Evolutionary conservation across 306 rosid species (phyloP), one percentile per base, ranked within the genome.

Genomic region (Arachis hypogaea): DNA sequence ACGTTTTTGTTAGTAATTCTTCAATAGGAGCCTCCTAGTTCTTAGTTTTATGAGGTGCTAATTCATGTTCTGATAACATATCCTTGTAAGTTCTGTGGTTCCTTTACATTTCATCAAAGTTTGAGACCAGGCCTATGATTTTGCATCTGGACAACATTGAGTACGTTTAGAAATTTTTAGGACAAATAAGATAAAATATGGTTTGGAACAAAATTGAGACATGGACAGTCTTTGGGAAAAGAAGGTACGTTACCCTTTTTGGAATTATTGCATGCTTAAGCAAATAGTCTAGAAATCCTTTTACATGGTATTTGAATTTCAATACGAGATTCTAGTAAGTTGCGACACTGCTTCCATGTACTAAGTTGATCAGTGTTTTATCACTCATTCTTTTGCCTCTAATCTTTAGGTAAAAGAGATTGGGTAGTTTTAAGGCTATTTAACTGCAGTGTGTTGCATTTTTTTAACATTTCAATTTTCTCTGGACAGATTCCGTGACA

Each of bases 101-200:
- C 11, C 59, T 49, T 65, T 45, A 66, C 71, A 36, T 11, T 33
- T 42, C 54, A 47, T 66, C 58, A 11, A 47, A 66, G 38, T 66
- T 47, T 49, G 28, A 6, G 45, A 49, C 59, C 11, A 46, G 16
- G 58, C 47, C 43, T 30, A 49, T 5, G 12, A 30, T 52, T 62
- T 41, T 41, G 67, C 28, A 22, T 22, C 28, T 22, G 28, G 28
- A 22, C 28, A 22, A 22, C 28, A 22, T 22, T 22, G 28, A 22
- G 28, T 22, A 22, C 28, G 28, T 22, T 22, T 22, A 22, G 28
- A 22, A 22, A 22, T 22, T 1, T 22, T 22, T 22, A 22, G 28
- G 28, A 22, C 28, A 22, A 22, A 22, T 22, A 22, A 22, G 28
- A 22, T 22, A 22, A 22, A 22, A 22, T 22, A 22, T 22, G 28